These are phyloP conservation scores for Boletus rubescentipes DNA, from an alignment of 768 basidiomycete genomes.

Conservation along the genomic window DNA sequence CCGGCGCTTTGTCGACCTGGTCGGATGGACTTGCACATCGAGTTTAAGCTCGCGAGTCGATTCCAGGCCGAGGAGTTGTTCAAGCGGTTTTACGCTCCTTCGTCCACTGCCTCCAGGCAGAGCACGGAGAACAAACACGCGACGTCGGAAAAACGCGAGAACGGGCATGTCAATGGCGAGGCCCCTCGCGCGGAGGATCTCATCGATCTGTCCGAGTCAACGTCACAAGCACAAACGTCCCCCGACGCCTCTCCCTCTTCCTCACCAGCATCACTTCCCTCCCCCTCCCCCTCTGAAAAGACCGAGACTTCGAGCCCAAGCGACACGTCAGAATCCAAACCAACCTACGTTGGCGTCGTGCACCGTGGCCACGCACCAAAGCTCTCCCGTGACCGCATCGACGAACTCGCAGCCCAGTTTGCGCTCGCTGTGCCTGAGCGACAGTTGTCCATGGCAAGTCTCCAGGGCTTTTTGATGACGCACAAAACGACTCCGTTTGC, in stretches of 20 bases:
- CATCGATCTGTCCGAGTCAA: constrained; percentile 16
- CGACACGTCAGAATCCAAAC: neutral
- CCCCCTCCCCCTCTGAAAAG: constrained; percentile 17
- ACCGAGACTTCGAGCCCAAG: neutral
- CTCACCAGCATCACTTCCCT: neutral
- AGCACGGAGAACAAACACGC: neutral
- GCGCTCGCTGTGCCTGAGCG: constrained; percentile 50
- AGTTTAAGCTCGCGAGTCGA: constrained; percentile 72
- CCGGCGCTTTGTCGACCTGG: constrained; percentile 75
- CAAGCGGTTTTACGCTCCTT: constrained; percentile 67
- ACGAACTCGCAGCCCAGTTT: constrained; percentile 55
- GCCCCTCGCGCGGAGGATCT: constrained; percentile 7
- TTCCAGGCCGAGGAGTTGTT: constrained; percentile 68
- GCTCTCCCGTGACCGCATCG: constrained; percentile 40
- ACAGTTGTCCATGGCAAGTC: constrained; percentile 41
- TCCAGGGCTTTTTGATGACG: constrained; percentile 65
- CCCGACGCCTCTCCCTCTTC: neutral
- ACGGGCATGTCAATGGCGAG: neutral
- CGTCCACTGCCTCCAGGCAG: neutral
- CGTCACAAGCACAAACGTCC: neutral
- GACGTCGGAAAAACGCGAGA: neutral
- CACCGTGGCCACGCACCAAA: constrained; percentile 40
- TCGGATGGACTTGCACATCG: constrained; percentile 76
- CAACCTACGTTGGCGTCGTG: constrained; percentile 11
- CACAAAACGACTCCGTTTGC: constrained; percentile 60